phyloP scores from a whole-genome alignment of 306 rosid genomes.

The Rosa persica region DNA sequence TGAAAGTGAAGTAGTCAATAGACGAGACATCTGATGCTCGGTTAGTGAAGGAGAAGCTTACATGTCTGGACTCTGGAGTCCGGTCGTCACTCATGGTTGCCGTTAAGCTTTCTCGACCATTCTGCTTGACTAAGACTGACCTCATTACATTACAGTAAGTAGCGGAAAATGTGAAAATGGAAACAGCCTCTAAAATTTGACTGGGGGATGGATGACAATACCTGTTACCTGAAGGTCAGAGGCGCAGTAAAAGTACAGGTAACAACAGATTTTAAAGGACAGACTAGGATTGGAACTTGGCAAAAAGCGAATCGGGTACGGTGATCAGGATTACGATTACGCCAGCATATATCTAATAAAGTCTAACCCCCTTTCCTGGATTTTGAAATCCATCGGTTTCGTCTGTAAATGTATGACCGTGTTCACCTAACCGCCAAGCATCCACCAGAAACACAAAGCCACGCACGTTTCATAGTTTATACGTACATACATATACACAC shows the following conservation, averaged over 20 bases:
- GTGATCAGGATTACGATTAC: too few relatives aligned
- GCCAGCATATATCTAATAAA: not conserved
- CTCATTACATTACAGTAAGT: not conserved
- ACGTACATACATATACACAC: too few relatives aligned
- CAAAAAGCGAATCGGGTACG: not conserved
- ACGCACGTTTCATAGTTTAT: not conserved
- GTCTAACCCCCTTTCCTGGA: not conserved
- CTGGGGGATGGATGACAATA: not conserved
- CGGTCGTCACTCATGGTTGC: not conserved
- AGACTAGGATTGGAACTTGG: not conserved
- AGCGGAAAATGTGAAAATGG: not conserved
- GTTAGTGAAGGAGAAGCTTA: constrained; percentile 12
- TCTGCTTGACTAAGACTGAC: not conserved
- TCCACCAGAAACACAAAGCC: not conserved
- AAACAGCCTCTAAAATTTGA: not conserved
- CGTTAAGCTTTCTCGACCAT: not conserved
- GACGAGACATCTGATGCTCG: not conserved
- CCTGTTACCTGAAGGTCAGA: not conserved
- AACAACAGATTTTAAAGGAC: not conserved
- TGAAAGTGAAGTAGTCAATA: not conserved
- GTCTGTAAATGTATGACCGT: not conserved
- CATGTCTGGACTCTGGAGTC: not conserved
- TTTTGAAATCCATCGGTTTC: not conserved
- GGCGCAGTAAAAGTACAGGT: too few relatives aligned
- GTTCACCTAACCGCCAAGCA: not conserved